phyloP scores from a whole-genome alignment of 1,284 basidiomycete species.

The Coriolopsis trogii region DNA sequence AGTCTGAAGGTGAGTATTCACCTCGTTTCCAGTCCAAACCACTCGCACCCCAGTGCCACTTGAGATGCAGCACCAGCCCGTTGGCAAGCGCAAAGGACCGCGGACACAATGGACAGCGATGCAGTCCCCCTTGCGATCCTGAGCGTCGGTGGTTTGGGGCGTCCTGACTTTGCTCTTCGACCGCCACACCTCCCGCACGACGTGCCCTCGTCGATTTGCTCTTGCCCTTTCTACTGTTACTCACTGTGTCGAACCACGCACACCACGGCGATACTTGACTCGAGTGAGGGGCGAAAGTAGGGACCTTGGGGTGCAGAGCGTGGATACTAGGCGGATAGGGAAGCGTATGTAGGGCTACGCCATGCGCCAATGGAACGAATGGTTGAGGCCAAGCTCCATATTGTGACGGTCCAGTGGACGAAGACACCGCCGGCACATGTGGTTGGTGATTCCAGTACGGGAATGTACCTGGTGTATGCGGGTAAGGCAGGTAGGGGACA shows the following conservation, averaged over 20 bases:
- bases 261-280: slow-evolving; percentile 12
- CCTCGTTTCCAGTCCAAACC: slow-evolving; percentile 24
- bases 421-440: too few species aligned
- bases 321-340: too few species aligned
- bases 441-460: too few species aligned
- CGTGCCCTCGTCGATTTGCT: too few species aligned
- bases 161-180: too few species aligned
- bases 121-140: not conserved
- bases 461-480: too few species aligned
- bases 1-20: not conserved
- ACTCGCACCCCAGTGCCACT: slow-evolving; percentile 35
- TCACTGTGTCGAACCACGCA: slow-evolving; percentile 16
- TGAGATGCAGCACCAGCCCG: slow-evolving; percentile 35
- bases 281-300: not conserved
- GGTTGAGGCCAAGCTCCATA: too few species aligned
- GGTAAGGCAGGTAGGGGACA: too few species aligned
- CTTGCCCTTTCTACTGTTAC: not conserved
- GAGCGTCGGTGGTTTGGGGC: not conserved
- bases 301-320: not conserved
- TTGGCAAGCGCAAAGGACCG: slow-evolving; percentile 32
- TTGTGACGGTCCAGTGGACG: too few species aligned
- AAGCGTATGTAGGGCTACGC: too few species aligned
- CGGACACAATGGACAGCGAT: slow-evolving; percentile 31
- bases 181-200: too few species aligned
- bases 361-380: too few species aligned